phyloP scores from a whole-genome alignment of 352 stramenopile genomes.

The Hyphochytrium catenoides region DNA sequence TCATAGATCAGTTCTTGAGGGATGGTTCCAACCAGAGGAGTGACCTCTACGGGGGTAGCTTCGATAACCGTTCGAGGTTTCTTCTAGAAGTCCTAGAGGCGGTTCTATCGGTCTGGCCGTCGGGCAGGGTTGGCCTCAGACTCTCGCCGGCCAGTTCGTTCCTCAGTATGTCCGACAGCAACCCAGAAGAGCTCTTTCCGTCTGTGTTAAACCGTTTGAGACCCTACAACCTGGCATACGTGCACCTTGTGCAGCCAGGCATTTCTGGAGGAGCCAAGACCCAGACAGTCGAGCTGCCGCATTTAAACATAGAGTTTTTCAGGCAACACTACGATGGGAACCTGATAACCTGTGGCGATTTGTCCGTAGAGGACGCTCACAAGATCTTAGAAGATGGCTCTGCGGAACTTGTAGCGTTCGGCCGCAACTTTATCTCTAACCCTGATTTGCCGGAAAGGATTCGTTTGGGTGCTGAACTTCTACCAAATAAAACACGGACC shows the following conservation, averaged over 20 bases:
- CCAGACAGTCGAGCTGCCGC: slow-evolving; percentile 3
- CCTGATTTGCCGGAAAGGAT: slow-evolving; percentile 36
- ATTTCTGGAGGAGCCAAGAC: slow-evolving; percentile 15
- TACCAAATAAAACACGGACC: no score
- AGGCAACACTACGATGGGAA: slow-evolving; percentile 29
- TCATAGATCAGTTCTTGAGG: slow-evolving; percentile 72
- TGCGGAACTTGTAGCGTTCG: slow-evolving; percentile 32
- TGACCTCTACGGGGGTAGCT: slow-evolving; percentile 49
- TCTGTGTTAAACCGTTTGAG: slow-evolving; percentile 20
- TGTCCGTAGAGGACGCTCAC: slow-evolving; percentile 18
- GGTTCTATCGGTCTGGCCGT: slow-evolving; percentile 9
- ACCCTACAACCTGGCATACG: slow-evolving; percentile 25
- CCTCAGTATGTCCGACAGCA: slow-evolving; percentile 21
- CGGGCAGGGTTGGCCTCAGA: slow-evolving; percentile 9
- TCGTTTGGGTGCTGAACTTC: no score
- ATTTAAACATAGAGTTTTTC: slow-evolving; percentile 17
- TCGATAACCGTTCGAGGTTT: slow-evolving; percentile 56
- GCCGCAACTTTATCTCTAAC: slow-evolving; percentile 42
- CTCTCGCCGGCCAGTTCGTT: slow-evolving; percentile 12
- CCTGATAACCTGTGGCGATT: slow-evolving; percentile 27
- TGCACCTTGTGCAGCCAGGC: slow-evolving; percentile 27
- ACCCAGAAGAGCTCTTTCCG: slow-evolving; percentile 20
- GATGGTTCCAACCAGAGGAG: slow-evolving; percentile 41
- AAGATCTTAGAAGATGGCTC: slow-evolving; percentile 21
- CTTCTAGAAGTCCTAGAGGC: slow-evolving; percentile 38